A percentile compares a stretch with the other conserved stretches of the same genome.
Conservation (phyloP, 1,139 yeast species). For the Hansenula lynferdii region DNA sequence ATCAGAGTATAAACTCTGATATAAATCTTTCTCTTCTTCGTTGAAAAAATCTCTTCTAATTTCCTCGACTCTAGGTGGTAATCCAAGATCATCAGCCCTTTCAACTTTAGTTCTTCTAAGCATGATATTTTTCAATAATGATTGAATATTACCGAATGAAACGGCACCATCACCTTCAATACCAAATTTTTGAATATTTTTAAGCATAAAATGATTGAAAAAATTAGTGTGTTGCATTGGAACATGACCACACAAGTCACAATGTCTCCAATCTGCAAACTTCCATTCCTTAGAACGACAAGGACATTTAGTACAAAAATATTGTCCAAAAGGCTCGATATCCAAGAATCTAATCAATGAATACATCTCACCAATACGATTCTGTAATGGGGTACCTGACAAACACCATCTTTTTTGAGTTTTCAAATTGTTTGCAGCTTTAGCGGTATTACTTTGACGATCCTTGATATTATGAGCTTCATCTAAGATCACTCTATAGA, state of each 20-base stretch:
- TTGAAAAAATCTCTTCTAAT: conserved; percentile 82
- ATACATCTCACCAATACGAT: conserved; percentile 93
- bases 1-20: conserved; percentile 82
- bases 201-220: conserved; percentile 91
- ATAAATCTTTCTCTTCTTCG: conserved; percentile 90
- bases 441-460: conserved; percentile 87
- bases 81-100: conserved; percentile 93
- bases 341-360: conserved; percentile 81
- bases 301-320: conserved; percentile 88
- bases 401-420: conserved; percentile 84
- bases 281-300: conserved; percentile 81
- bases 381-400: conserved; percentile 95
- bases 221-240: conserved; percentile 95
- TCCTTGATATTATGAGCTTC: conserved; percentile 98
- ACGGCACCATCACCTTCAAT: conserved; percentile 74
- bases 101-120: conserved; percentile 91
- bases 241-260: conserved; percentile 84
- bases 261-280: conserved; percentile 75
- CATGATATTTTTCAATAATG: conserved; percentile 75
- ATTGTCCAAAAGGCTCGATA: conserved; percentile 80
- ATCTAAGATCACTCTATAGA: conserved; percentile 86
- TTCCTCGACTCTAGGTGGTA: conserved; percentile 92
- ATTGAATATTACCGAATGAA: conserved; percentile 73
- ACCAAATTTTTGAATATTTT: conserved; percentile 84
- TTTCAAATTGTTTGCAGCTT: conserved; percentile 73